These are phyloP conservation scores for Setomelanomma holmii DNA, from an alignment of 2,329 filamentous ascomycete genomes.

Conservation along the genomic window DNA sequence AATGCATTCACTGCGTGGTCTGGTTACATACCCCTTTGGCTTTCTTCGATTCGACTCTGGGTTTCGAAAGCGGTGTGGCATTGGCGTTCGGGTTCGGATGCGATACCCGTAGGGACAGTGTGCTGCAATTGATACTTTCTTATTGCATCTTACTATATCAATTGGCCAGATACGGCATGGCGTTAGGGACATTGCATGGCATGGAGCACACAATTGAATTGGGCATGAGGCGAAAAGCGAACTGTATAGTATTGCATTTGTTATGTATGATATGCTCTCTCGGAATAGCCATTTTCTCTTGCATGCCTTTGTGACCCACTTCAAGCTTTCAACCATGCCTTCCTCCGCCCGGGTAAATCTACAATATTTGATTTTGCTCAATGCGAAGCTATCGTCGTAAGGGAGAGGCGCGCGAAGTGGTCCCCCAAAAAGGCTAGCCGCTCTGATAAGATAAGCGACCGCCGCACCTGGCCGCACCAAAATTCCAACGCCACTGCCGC, in stretches of 20 bases:
- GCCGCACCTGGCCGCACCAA: conserved; percentile 18
- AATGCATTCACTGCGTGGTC: conserved; percentile 20
- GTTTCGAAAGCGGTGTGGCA: conserved; percentile 27
- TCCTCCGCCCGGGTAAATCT: too few relatives aligned
- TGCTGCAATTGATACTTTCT: conserved; percentile 23
- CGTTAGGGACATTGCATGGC: conserved; percentile 41
- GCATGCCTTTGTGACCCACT: too few relatives aligned
- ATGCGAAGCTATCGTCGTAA: too few relatives aligned
- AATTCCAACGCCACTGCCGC: conserved; percentile 17
- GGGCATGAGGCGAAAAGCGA: conserved; percentile 25
- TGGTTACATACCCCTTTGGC: conserved; percentile 20
- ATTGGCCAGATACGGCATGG: conserved; percentile 32
- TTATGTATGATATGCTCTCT: conserved; percentile 11
- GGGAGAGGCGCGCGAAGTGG: background rate
- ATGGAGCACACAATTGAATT: conserved; percentile 21
- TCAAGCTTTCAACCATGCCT: too few relatives aligned
- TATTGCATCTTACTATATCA: conserved; percentile 32
- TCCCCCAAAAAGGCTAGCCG: conserved; percentile 19
- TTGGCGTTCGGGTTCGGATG: conserved; percentile 35
- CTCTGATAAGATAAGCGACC: conserved; percentile 20
- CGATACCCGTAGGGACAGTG: conserved; percentile 38
- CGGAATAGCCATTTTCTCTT: too few relatives aligned
- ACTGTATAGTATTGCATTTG: conserved; percentile 33
- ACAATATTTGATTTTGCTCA: background rate
- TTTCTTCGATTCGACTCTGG: conserved; percentile 19